phyloP scores from a whole-genome alignment of 345 rosid genomes.

The Brassica carinata region DNA sequence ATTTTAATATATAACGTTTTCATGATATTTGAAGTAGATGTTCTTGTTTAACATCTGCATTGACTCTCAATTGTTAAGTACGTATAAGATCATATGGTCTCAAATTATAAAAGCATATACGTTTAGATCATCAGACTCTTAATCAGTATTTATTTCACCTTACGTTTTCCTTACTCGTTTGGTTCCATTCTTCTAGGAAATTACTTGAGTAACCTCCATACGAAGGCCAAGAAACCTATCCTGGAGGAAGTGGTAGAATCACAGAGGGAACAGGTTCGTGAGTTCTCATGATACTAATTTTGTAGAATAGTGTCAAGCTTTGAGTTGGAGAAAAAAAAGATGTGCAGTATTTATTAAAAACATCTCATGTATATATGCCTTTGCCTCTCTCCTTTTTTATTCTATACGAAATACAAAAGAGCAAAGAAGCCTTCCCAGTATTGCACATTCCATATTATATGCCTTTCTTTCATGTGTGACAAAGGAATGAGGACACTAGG shows the following conservation, averaged over 20 bases:
- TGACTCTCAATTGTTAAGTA: too few relatives aligned
- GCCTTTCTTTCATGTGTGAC: constrained; percentile 25
- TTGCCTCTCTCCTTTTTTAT: background rate
- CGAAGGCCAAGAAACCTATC: constrained; percentile 22
- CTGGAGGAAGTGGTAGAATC: constrained; percentile 19
- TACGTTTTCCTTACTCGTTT: constrained; percentile 8
- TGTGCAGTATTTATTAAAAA: constrained; percentile 23
- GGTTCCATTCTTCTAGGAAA: constrained; percentile 27
- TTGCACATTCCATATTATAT: constrained; percentile 23
- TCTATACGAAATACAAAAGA: constrained; percentile 29
- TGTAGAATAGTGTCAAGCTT: constrained; percentile 38
- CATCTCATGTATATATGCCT: background rate
- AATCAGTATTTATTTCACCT: constrained; percentile 14
- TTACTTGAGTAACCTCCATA: constrained; percentile 17
- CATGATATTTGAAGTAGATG: too few relatives aligned
- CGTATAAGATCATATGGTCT: too few relatives aligned
- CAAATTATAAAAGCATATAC: too few relatives aligned
- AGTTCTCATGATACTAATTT: constrained; percentile 35
- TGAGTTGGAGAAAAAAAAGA: constrained; percentile 26
- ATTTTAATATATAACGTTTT: too few relatives aligned
- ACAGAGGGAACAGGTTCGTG: constrained; percentile 33
- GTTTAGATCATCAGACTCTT: too few relatives aligned
- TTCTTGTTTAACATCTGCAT: too few relatives aligned
- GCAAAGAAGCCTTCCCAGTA: constrained; percentile 20
- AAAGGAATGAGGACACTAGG: background rate